Conservation (phyloP, 2,329 filamentous ascomycete species). For the Verticillium klebahnii region DNA sequence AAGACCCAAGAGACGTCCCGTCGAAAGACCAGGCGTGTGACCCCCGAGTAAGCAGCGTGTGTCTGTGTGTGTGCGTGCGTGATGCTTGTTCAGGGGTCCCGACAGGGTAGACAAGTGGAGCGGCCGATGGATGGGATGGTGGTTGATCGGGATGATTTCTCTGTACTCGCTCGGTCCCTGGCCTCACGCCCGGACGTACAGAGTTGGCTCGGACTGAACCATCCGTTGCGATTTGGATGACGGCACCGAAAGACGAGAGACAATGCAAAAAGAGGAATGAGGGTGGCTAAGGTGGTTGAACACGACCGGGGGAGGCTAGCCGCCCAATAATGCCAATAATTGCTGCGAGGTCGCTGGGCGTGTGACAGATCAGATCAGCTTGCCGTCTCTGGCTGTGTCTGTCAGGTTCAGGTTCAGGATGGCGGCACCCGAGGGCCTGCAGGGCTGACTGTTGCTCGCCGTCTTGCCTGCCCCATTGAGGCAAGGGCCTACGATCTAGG, state of each 20-base stretch:
- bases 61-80: neutral
- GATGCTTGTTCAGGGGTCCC: slow-evolving; percentile 9
- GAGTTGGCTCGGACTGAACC: neutral
- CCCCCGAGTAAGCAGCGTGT: neutral
- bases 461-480: neutral
- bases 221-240: neutral
- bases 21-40: slow-evolving; percentile 6
- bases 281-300: neutral
- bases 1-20: neutral
- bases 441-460: neutral
- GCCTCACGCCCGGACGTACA: neutral
- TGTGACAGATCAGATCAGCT: slow-evolving; percentile 7
- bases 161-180: neutral
- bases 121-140: too few species aligned
- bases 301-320: neutral
- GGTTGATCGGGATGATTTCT: too few species aligned
- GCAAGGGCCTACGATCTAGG: neutral
- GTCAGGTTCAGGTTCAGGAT: neutral
- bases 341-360: slow-evolving; percentile 10
- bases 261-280: neutral
- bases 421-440: neutral
- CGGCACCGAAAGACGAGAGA: neutral
- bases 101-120: neutral
- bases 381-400: neutral
- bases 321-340: slow-evolving; percentile 7